Conservation (phyloP, 805 yeast genomes). For the Lipomyces orientalis region DNA sequence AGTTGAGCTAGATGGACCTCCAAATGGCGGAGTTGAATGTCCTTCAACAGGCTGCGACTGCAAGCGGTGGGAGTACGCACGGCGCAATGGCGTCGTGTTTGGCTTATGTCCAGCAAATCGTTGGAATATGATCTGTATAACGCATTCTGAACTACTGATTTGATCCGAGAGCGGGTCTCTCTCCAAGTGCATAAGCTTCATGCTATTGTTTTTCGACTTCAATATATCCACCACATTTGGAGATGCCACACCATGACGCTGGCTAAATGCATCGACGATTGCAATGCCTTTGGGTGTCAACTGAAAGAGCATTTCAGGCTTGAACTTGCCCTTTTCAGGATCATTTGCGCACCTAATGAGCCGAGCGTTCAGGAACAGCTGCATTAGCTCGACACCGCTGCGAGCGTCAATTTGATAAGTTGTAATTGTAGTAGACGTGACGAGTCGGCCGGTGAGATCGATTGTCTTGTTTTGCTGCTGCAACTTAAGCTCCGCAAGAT, state of each 20-base stretch:
- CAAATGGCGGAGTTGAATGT: neutral
- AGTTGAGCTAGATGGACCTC: constrained; percentile 2
- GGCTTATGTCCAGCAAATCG: constrained; percentile 69
- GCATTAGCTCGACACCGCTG: constrained; percentile 21
- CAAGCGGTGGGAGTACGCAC: neutral
- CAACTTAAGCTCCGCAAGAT: constrained; percentile 55
- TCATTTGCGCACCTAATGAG: constrained; percentile 27
- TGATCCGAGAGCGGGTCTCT: constrained; percentile 63
- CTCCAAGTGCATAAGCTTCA: constrained; percentile 72
- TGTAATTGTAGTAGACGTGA: constrained; percentile 48
- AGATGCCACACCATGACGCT: constrained; percentile 57
- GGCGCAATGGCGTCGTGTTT: constrained; percentile 47
- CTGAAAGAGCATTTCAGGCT: constrained; percentile 50
- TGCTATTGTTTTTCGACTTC: constrained; percentile 65
- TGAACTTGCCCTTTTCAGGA: constrained; percentile 18
- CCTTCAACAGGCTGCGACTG: neutral
- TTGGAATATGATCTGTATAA: constrained; percentile 68
- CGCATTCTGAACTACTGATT: constrained; percentile 64
- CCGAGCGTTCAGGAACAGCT: constrained; percentile 27
- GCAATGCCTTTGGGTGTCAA: constrained; percentile 93
- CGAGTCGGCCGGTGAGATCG: constrained; percentile 22
- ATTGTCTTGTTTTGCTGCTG: constrained; percentile 55
- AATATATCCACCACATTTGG: constrained; percentile 54
- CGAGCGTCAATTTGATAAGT: constrained; percentile 31
- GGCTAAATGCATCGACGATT: constrained; percentile 64